Evolutionary conservation across 2,329 filamentous ascomycete species (phyloP).

Genomic region (Capronia epimyces): DNA sequence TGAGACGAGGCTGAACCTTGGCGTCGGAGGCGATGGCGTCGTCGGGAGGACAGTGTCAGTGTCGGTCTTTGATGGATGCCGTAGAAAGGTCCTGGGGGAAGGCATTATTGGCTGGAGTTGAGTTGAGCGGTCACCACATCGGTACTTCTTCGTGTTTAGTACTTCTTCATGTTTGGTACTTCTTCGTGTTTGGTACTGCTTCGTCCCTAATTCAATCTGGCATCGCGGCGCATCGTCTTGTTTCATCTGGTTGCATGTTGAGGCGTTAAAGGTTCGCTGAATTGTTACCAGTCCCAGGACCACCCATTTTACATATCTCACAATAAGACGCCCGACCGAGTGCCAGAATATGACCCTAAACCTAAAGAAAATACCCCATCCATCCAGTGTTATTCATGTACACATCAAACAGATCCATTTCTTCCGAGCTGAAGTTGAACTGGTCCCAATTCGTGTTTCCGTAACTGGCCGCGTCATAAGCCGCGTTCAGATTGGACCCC

Average conservation of each 20-base stretch:
- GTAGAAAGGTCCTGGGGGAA: slow-evolving; percentile 20
- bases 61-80: slow-evolving; percentile 17
- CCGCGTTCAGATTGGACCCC: slow-evolving; percentile 21
- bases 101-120: slow-evolving; percentile 27
- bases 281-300: too few relatives aligned
- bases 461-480: slow-evolving; percentile 24
- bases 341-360: too few relatives aligned
- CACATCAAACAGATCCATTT: slow-evolving; percentile 25
- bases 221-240: too few relatives aligned
- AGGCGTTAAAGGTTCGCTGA: too few relatives aligned
- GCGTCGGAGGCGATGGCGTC: slow-evolving; percentile 27
- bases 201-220: too few relatives aligned
- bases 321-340: too few relatives aligned
- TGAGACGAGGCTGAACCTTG: slow-evolving; percentile 21
- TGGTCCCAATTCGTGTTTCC: slow-evolving; percentile 27
- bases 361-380: slow-evolving; percentile 26
- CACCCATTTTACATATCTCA: too few relatives aligned
- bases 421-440: slow-evolving; percentile 23
- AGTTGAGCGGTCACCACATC: background rate
- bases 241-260: too few relatives aligned
- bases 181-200: too few relatives aligned
- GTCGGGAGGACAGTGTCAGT: slow-evolving; percentile 27
- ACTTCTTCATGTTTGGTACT: too few relatives aligned
- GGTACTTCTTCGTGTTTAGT: background rate
- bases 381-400: slow-evolving; percentile 26